phyloP scores from a whole-genome alignment of 345 rosid species.

The Noccaea bulbosa region DNA sequence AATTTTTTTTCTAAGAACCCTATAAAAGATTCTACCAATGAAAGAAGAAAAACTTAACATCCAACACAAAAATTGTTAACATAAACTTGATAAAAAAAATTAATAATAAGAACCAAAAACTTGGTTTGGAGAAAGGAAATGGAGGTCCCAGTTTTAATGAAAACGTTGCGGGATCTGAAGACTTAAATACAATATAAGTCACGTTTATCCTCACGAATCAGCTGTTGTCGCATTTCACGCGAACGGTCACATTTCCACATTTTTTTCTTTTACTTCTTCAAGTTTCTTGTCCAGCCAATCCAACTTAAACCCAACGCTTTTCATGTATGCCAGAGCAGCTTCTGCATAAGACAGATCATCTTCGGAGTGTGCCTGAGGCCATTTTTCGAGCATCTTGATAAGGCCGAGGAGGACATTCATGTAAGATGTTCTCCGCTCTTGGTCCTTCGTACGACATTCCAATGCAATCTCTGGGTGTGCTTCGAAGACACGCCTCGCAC shows the following conservation, averaged over 20 bases:
- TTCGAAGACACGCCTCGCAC: conserved; percentile 9
- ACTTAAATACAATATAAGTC: too few relatives aligned
- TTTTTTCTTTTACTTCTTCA: neutral
- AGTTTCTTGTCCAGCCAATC: conserved; percentile 30
- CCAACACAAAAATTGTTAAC: too few relatives aligned
- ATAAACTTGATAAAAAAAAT: too few relatives aligned
- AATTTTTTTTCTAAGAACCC: too few relatives aligned
- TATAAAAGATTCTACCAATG: too few relatives aligned
- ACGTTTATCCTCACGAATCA: neutral
- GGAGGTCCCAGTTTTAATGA: too few relatives aligned
- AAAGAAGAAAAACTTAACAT: too few relatives aligned
- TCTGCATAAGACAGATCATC: neutral
- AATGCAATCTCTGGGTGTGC: conserved; percentile 19
- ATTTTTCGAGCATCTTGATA: neutral
- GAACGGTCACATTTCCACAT: neutral
- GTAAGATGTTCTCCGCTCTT: too few relatives aligned
- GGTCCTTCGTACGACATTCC: neutral
- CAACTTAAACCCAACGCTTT: neutral
- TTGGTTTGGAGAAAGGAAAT: too few relatives aligned
- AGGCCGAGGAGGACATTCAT: conserved; percentile 17
- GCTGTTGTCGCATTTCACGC: neutral
- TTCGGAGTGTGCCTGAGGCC: neutral
- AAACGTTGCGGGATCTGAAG: too few relatives aligned
- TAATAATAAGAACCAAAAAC: too few relatives aligned
- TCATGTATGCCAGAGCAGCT: neutral